phyloP scores from a whole-genome alignment of 1,284 basidiomycete genomes.

The Malassezia pachydermatis region DNA sequence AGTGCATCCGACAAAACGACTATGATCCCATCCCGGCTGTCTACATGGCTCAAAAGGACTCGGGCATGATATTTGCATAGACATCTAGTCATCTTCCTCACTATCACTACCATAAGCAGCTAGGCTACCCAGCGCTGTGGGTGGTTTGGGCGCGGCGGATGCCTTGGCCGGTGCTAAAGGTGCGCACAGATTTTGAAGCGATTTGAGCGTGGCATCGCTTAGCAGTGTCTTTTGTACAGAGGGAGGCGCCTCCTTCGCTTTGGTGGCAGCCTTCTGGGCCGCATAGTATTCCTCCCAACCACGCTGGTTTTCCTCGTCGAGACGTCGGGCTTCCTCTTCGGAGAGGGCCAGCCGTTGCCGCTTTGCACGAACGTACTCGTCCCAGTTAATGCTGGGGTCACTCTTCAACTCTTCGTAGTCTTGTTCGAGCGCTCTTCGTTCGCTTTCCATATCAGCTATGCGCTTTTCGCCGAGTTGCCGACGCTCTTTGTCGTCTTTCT shows the following conservation, averaged over 20 bases:
- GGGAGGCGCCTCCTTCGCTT: constrained; percentile 8
- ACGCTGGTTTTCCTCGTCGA: constrained; percentile 39
- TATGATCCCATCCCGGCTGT: too few relatives aligned
- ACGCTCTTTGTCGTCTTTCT: constrained; percentile 29
- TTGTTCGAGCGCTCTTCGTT: constrained; percentile 25
- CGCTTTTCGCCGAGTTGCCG: constrained; percentile 25
- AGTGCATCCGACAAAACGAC: too few relatives aligned
- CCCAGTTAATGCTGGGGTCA: constrained; percentile 20
- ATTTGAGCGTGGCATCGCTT: constrained; percentile 24
- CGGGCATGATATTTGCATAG: too few relatives aligned
- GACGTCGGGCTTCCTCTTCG: constrained; percentile 31
- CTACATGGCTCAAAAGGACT: too few relatives aligned
- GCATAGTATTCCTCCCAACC: constrained; percentile 35
- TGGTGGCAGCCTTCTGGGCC: constrained; percentile 8
- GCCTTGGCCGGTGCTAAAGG: constrained; percentile 7
- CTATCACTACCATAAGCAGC: constrained; percentile 42
- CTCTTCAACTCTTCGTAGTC: constrained; percentile 24
- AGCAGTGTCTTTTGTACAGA: constrained; percentile 18
- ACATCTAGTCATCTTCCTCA: too few relatives aligned
- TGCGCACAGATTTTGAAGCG: constrained; percentile 21
- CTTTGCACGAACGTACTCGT: constrained; percentile 24
- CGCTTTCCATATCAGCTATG: constrained; percentile 31
- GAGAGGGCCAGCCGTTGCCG: constrained; percentile 21
- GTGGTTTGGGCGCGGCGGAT: constrained; percentile 3
- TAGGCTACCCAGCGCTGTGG: constrained; percentile 25